Percentiles rank a stretch among this genome's conserved stretches.
phyloP scores from a whole-genome alignment of 164 flowering plant species.

The Brasenia schreberi region DNA sequence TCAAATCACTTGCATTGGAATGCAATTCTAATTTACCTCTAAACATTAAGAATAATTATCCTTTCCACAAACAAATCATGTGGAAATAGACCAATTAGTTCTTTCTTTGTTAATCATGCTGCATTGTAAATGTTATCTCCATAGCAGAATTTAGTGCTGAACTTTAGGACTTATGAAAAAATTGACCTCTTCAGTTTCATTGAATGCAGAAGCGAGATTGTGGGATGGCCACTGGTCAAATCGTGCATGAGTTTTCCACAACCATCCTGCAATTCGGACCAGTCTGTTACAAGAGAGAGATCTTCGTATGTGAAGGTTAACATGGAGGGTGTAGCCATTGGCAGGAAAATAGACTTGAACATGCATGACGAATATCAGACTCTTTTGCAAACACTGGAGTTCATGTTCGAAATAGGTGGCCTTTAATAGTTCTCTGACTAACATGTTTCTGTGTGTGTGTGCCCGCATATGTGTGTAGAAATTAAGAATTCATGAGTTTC shows the following conservation, averaged over 20 bases:
- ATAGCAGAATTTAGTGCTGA: background rate
- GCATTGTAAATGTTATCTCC: background rate
- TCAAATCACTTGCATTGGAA: too few relatives aligned
- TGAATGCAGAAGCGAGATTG: conserved; percentile 5
- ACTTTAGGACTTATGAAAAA: background rate
- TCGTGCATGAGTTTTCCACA: conserved; percentile 19
- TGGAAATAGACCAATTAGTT: background rate
- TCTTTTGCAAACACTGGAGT: conserved; percentile 18
- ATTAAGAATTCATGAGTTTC: background rate
- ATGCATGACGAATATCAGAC: conserved; percentile 27
- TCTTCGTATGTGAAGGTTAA: conserved; percentile 53
- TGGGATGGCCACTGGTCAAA: conserved; percentile 48
- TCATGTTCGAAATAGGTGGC: conserved; percentile 44
- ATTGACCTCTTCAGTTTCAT: background rate
- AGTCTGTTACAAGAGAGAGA: background rate
- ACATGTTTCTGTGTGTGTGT: background rate
- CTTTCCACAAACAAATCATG: too few relatives aligned
- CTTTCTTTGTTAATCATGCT: background rate
- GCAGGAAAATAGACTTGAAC: conserved; percentile 41
- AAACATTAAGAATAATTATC: background rate
- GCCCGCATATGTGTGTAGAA: background rate
- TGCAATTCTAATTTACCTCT: background rate
- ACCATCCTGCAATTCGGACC: conserved; percentile 1
- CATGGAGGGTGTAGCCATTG: conserved; percentile 56
- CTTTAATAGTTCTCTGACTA: background rate